Evolutionary conservation across 2,329 filamentous ascomycete species (phyloP).

Genomic region (Microdochium paspali): DNA sequence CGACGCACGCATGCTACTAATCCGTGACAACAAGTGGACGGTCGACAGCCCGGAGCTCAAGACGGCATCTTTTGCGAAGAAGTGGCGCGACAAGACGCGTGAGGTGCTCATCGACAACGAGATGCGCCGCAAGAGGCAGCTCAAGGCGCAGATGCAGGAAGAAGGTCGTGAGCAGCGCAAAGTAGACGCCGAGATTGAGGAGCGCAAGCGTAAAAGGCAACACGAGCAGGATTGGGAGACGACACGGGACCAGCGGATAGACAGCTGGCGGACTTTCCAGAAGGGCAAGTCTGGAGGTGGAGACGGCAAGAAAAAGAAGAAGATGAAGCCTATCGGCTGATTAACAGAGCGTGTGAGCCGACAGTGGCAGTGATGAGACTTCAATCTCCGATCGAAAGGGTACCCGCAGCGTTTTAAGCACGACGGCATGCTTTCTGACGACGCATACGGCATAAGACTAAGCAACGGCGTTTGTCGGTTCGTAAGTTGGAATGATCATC

Average conservation of each 20-base stretch:
- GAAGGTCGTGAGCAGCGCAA: constrained; percentile 83
- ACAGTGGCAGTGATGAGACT: no score
- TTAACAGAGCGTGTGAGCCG: no score
- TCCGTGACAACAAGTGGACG: constrained; percentile 90
- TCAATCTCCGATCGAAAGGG: no score
- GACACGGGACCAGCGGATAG: constrained; percentile 82
- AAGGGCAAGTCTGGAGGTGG: constrained; percentile 49
- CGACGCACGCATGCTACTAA: constrained; percentile 88
- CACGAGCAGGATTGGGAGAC: constrained; percentile 95
- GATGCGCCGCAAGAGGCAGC: constrained; percentile 69
- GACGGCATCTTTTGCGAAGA: constrained; percentile 69
- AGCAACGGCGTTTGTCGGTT: neutral
- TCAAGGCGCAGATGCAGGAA: constrained; percentile 93
- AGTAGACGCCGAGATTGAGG: constrained; percentile 75
- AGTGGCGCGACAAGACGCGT: constrained; percentile 86
- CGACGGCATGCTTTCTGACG: no score
- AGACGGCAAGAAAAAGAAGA: constrained; percentile 56
- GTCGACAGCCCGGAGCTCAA: constrained; percentile 81
- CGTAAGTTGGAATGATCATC: neutral
- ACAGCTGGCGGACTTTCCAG: constrained; percentile 87
- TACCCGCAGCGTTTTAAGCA: no score
- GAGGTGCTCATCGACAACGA: constrained; percentile 91
- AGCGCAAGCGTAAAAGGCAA: constrained; percentile 76
- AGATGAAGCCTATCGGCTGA: constrained; percentile 55
- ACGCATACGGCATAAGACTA: neutral